Evolutionary conservation across 176 grass and related monocot genomes (phyloP), one percentile per base, ranked within the genome.

Genomic region (Aegilops tauschii): DNA sequence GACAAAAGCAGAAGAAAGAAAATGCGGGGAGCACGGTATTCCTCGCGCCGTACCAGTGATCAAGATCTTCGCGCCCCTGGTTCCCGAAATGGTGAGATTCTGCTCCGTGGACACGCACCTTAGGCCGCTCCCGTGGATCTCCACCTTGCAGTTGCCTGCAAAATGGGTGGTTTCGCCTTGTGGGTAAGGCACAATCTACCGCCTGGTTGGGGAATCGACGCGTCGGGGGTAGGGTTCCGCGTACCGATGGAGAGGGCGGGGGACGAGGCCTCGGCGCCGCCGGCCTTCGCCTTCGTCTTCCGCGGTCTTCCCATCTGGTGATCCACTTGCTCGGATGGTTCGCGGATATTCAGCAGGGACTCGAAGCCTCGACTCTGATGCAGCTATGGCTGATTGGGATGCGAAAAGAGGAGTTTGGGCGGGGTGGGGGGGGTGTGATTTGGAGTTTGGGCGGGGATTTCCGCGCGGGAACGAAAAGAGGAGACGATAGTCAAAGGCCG

Each of bases 71-170:
- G 87, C 73, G 72, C 90, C 80, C 76, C 69, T 89, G 17, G 82
- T 35, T 12, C 89, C 89, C 12, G 87, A 93, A 76, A 98, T 63
- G 21, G 80, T 47, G 56, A 98, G 89, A 1, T 54, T 81, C 87
- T 83, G 72, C 76, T 84, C 89, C 67, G 81, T 86, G 20, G 72
- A 21, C 44, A 88, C 65, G 74, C 89, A 86, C 37, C 47, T 63
- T 52, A 90, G 23, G 40, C 89, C 77, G 21, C 69, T 40, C 71
- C 91, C 91, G 31, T 47, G 82, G 89, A 98, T 85, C 87, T 87
- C 93, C 82, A 95, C 91, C 81, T 87, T 93, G 83, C 91, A 95
- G 68, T 95, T 95, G 21, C 93, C 95, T 98, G 73, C 21, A 84
- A 31, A 21, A 31, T 8, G 25, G 5, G 9, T 17, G 12, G 14